Percentiles rank a stretch among this genome's conserved stretches.
Evolutionary conservation across 129 eudicot genomes (phyloP).

Genomic region (Arctium minus): DNA sequence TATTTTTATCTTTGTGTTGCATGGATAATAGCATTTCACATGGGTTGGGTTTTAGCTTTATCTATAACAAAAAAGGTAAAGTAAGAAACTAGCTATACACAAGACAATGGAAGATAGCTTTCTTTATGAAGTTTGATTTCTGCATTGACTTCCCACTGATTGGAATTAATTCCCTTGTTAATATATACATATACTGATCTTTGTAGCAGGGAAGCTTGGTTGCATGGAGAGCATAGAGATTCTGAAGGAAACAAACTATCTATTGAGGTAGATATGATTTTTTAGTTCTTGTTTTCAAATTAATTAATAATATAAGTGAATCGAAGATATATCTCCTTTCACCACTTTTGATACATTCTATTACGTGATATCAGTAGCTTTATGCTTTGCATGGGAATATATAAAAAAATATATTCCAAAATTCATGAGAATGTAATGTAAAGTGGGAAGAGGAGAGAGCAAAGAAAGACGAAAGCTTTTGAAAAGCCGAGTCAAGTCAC

Average conservation of each 20-base stretch:
- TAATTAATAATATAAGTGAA: background rate
- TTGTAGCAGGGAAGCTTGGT: slow-evolving; percentile 87
- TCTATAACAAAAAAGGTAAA: slow-evolving; percentile 17
- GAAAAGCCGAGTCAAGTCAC: slow-evolving; percentile 48
- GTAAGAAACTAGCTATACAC: slow-evolving; percentile 27
- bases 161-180: slow-evolving; percentile 34
- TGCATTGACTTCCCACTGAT: slow-evolving; percentile 53
- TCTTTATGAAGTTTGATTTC: slow-evolving; percentile 28
- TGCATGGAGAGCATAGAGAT: slow-evolving; percentile 72
- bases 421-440: slow-evolving; percentile 36
- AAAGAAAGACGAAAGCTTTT: slow-evolving; percentile 46
- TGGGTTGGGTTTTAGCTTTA: slow-evolving; percentile 52
- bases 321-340: slow-evolving; percentile 22
- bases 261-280: slow-evolving; percentile 61
- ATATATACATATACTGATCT: slow-evolving; percentile 28
- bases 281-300: background rate
- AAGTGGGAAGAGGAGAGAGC: slow-evolving; percentile 41
- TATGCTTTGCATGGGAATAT: slow-evolving; percentile 44
- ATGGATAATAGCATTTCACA: slow-evolving; percentile 48
- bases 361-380: slow-evolving; percentile 25
- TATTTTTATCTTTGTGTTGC: slow-evolving; percentile 16
- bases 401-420: slow-evolving; percentile 25
- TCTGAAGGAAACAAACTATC: slow-evolving; percentile 52
- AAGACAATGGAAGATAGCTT: slow-evolving; percentile 48
- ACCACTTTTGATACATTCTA: slow-evolving; percentile 34